Evolutionary conservation across 1,284 basidiomycete genomes (phyloP).

Genomic region (Naganishia albida): DNA sequence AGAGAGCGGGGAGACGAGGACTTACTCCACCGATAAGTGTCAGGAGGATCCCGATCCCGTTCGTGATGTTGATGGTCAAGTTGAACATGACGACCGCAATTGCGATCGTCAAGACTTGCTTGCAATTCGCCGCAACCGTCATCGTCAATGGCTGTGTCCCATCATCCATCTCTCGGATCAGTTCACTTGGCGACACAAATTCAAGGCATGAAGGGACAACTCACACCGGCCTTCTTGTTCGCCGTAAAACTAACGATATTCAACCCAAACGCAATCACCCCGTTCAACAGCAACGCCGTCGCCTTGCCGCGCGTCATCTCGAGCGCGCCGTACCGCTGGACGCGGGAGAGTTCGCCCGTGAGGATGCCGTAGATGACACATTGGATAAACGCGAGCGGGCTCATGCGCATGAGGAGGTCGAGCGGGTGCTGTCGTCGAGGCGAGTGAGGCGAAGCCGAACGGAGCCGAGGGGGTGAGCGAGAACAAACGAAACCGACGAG

Average conservation of each 20-base stretch:
- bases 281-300: constrained; percentile 70
- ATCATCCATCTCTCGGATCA: neutral
- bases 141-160: constrained; percentile 49
- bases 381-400: constrained; percentile 83
- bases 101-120: constrained; percentile 89
- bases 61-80: constrained; percentile 72
- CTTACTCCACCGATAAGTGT: constrained; percentile 77
- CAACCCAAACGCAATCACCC: constrained; percentile 79
- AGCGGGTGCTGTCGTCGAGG: constrained; percentile 70
- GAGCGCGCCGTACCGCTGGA: constrained; percentile 60
- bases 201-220: constrained; percentile 55
- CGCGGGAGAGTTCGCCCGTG: constrained; percentile 73
- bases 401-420: constrained; percentile 78
- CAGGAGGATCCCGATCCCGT: constrained; percentile 74
- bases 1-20: neutral
- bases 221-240: constrained; percentile 76
- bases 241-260: constrained; percentile 91
- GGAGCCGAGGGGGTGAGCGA: no score
- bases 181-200: neutral
- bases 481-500: no score
- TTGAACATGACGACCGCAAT: constrained; percentile 81
- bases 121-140: constrained; percentile 61
- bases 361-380: constrained; percentile 73
- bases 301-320: constrained; percentile 61
- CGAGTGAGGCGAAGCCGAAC: neutral